A percentile compares a stretch with the other conserved stretches of the same genome.
These are phyloP conservation scores for Ambrosia hybrid DNA, from an alignment of 140 eudicot genomes.

Conservation along the genomic window DNA sequence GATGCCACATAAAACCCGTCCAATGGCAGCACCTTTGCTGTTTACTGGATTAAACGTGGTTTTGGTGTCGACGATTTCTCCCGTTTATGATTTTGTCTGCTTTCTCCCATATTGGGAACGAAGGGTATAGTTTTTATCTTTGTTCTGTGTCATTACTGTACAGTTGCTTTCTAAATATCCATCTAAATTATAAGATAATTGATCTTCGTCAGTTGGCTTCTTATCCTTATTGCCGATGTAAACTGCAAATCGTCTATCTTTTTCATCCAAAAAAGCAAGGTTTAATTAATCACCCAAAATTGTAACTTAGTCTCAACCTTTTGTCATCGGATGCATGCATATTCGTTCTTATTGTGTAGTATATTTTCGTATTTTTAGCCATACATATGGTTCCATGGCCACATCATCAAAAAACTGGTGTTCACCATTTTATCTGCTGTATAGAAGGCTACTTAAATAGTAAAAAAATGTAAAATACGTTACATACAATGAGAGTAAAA, in stretches of 20 bases:
- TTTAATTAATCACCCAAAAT: not conserved
- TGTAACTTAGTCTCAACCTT: not conserved
- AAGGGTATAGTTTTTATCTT: conserved; percentile 56
- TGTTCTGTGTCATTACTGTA: not conserved
- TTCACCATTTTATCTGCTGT: not conserved
- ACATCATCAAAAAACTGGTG: not conserved
- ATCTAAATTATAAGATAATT: too few relatives aligned
- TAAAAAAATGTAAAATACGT: not conserved
- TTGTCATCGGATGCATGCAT: not conserved
- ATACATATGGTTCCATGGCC: too few relatives aligned
- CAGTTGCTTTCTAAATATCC: too few relatives aligned
- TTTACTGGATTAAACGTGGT: conserved; percentile 77
- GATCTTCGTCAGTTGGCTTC: too few relatives aligned
- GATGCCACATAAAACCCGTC: conserved; percentile 90
- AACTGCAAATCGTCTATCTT: not conserved
- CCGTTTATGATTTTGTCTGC: conserved; percentile 82
- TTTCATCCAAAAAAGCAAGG: not conserved
- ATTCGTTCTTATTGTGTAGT: not conserved
- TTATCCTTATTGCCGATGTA: too few relatives aligned
- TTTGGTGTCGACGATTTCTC: conserved; percentile 73
- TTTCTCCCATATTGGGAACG: conserved; percentile 91
- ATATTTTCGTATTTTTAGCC: too few relatives aligned
- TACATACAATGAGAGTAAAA: not conserved
- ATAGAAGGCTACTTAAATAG: not conserved
- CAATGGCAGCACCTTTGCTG: conserved; percentile 77